A percentile compares a stretch with the other conserved stretches of the same genome.
phyloP scores from a whole-genome alignment of 129 eudicot species.

The Tagetes erecta region DNA sequence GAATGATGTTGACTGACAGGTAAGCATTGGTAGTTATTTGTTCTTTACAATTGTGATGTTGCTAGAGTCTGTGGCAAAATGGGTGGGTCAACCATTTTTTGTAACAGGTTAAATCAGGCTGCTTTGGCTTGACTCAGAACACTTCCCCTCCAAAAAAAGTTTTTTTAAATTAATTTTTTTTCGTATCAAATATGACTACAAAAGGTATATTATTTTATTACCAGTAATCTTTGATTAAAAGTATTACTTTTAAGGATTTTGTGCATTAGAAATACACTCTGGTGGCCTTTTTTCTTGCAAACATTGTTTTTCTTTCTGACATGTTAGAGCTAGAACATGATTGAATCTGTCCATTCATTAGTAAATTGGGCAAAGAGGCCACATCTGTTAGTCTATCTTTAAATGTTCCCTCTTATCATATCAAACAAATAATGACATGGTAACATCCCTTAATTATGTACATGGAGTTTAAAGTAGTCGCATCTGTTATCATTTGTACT shows the following conservation, averaged over 20 bases:
- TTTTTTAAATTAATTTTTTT: not conserved
- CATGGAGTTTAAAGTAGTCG: no score
- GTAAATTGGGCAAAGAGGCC: no score
- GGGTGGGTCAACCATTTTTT: not conserved
- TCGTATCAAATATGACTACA: not conserved
- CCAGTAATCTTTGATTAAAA: not conserved
- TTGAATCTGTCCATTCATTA: not conserved
- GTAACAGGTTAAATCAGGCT: not conserved
- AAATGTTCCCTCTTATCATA: no score
- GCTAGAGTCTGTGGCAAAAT: not conserved
- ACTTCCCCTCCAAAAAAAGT: not conserved
- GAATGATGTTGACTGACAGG: conserved; percentile 54
- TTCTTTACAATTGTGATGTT: not conserved
- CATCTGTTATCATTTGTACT: no score
- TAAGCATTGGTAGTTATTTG: conserved; percentile 16
- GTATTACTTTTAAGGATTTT: not conserved
- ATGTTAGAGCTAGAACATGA: not conserved
- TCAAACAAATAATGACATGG: no score
- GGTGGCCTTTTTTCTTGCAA: not conserved
- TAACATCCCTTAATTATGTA: no score
- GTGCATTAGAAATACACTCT: not conserved
- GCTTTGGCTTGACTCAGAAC: not conserved
- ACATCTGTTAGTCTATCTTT: no score
- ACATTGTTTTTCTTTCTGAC: not conserved
- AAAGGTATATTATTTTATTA: not conserved